These are phyloP conservation scores for Prunus dulcis DNA, from an alignment of 306 rosid species.

Conservation along the genomic window DNA sequence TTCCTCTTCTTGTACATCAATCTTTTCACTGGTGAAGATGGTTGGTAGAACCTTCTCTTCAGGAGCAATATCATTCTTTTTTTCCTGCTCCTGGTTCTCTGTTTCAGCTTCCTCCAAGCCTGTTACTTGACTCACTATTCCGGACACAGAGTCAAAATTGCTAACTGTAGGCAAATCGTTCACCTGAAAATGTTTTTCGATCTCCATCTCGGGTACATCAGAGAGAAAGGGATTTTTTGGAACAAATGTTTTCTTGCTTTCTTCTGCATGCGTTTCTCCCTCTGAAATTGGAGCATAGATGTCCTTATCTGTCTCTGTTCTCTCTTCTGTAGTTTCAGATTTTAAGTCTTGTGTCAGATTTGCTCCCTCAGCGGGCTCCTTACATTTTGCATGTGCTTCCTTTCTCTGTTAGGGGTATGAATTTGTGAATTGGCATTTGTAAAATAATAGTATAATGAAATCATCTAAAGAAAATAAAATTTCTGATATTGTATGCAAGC, in stretches of 20 bases:
- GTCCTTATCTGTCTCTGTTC: constrained; percentile 8
- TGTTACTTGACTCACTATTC: constrained; percentile 7
- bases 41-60: constrained; percentile 13
- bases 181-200: background rate
- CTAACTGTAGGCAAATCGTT: background rate
- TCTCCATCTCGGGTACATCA: constrained; percentile 9
- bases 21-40: background rate
- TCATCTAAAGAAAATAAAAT: background rate
- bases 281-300: constrained; percentile 8
- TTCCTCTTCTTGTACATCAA: constrained; percentile 16
- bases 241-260: constrained; percentile 8
- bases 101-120: constrained; percentile 17
- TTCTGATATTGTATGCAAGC: background rate
- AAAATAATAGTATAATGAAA: background rate
- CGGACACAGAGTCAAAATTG: background rate
- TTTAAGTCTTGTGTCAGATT: constrained; percentile 7
- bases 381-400: constrained; percentile 14
- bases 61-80: background rate
- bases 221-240: constrained; percentile 1
- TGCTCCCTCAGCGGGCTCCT: constrained; percentile 17
- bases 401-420: constrained; percentile 14
- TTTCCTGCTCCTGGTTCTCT: constrained; percentile 3
- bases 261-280: constrained; percentile 4
- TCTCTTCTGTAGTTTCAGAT: constrained; percentile 15
- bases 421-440: background rate